Evolutionary conservation across 2,329 filamentous ascomycete genomes (phyloP).

Genomic region (Colletotrichum sansevieriae): DNA sequence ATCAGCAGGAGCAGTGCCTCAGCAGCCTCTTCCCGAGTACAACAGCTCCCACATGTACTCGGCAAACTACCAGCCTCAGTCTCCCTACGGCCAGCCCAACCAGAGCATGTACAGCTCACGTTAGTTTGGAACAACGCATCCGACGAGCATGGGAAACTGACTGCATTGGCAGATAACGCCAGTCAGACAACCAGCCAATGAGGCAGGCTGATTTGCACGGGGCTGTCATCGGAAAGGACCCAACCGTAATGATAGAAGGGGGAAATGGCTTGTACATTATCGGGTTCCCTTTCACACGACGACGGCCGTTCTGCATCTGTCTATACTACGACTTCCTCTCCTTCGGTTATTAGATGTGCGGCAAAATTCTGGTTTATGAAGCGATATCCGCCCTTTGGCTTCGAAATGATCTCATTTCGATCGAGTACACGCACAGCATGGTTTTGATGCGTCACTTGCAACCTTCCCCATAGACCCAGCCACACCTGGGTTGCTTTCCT

Average conservation of each 20-base stretch:
- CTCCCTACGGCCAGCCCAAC: conserved; percentile 68
- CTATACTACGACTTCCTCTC: conserved; percentile 38
- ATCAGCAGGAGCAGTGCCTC: conserved; percentile 60
- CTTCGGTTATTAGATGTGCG: conserved; percentile 40
- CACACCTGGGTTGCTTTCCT: background rate
- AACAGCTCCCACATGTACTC: conserved; percentile 66
- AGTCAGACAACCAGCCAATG: conserved; percentile 41
- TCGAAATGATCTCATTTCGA: conserved; percentile 23
- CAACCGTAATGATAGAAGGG: conserved; percentile 37
- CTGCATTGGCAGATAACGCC: conserved; percentile 43
- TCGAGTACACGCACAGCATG: conserved; percentile 30
- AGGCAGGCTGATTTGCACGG: conserved; percentile 5
- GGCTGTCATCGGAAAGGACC: conserved; percentile 21
- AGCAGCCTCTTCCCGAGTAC: conserved; percentile 69
- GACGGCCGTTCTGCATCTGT: conserved; percentile 33
- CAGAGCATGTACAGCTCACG: conserved; percentile 73
- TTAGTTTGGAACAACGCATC: conserved; percentile 50
- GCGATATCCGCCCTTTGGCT: conserved; percentile 32
- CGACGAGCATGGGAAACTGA: conserved; percentile 21
- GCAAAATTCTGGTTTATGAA: conserved; percentile 40
- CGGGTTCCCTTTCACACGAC: conserved; percentile 36
- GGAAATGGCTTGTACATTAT: conserved; percentile 40
- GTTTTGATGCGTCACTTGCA: conserved; percentile 24
- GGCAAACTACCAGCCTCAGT: conserved; percentile 67
- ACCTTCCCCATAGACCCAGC: conserved; percentile 16